Conservation (phyloP, 345 rosid species). For the Adansonia digitata region DNA sequence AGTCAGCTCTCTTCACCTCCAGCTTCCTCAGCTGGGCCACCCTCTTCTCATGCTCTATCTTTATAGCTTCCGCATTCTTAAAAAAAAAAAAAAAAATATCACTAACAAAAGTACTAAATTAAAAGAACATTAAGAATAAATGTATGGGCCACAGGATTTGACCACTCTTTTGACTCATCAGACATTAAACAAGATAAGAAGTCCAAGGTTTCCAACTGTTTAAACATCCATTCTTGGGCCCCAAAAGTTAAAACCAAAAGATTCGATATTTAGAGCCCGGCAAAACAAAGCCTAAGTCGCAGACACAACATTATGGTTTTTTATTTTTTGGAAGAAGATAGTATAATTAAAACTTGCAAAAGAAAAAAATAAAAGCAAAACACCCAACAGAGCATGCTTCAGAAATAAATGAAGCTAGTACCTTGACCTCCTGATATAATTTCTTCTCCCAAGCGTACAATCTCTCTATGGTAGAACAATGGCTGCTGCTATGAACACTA, state of each 20-base stretch:
- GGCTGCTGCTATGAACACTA: constrained; percentile 31
- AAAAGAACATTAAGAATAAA: background rate
- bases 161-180: background rate
- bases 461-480: constrained; percentile 82
- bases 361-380: background rate
- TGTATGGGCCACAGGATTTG: background rate
- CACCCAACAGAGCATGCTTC: background rate
- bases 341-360: background rate
- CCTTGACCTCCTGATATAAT: constrained; percentile 88
- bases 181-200: background rate
- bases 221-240: background rate
- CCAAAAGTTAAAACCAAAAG: background rate
- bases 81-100: too few species aligned
- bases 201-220: background rate
- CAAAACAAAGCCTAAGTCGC: background rate
- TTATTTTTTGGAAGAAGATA: constrained; percentile 29
- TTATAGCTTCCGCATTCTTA: constrained; percentile 61
- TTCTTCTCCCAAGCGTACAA: constrained; percentile 98
- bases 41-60: constrained; percentile 82
- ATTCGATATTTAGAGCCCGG: background rate
- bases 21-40: constrained; percentile 70
- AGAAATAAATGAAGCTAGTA: constrained; percentile 20
- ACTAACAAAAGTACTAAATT: background rate
- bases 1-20: constrained; percentile 80
- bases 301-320: background rate